These are phyloP conservation scores for Xylariaceae sp. DNA, from an alignment of 2,329 filamentous ascomycete species.

Conservation along the genomic window DNA sequence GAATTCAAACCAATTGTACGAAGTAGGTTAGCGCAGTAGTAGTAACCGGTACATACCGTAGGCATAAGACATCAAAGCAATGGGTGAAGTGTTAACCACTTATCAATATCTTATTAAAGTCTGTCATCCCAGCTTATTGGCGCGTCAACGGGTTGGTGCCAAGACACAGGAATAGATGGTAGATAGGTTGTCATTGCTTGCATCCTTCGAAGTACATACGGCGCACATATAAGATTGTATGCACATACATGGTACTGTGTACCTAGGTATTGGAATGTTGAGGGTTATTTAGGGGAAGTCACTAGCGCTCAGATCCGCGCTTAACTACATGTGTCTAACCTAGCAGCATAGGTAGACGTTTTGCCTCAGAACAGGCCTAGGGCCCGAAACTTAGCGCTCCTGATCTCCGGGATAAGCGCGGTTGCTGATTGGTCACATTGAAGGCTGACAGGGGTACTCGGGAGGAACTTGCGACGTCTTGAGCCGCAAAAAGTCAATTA, in stretches of 20 bases:
- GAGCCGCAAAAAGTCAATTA: conserved; percentile 39
- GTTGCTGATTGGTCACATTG: conserved; percentile 29
- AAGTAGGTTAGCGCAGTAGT: conserved; percentile 2
- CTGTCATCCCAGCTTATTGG: conserved; percentile 18
- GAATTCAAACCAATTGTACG: neutral
- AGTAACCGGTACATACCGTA: conserved; percentile 1
- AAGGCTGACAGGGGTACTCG: conserved; percentile 21
- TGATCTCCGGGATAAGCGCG: conserved; percentile 30
- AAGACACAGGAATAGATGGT: neutral
- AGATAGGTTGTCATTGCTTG: too few species aligned
- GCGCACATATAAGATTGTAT: conserved; percentile 3
- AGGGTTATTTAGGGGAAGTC: too few species aligned
- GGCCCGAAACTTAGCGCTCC: conserved; percentile 43
- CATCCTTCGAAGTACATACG: neutral
- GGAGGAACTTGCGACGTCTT: conserved; percentile 39
- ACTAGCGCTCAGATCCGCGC: conserved; percentile 30
- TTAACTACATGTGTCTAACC: conserved; percentile 20
- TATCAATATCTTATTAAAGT: neutral
- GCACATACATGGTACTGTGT: too few species aligned
- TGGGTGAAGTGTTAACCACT: conserved; percentile 9
- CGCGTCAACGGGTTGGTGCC: neutral
- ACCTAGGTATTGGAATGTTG: too few species aligned
- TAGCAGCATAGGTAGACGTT: conserved; percentile 30
- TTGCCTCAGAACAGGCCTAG: conserved; percentile 43
- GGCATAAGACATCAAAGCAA: conserved; percentile 17